A percentile compares a stretch with the other conserved stretches of the same genome.
Conservation (phyloP, 768 basidiomycete genomes). For the Baorangia bicolor region DNA sequence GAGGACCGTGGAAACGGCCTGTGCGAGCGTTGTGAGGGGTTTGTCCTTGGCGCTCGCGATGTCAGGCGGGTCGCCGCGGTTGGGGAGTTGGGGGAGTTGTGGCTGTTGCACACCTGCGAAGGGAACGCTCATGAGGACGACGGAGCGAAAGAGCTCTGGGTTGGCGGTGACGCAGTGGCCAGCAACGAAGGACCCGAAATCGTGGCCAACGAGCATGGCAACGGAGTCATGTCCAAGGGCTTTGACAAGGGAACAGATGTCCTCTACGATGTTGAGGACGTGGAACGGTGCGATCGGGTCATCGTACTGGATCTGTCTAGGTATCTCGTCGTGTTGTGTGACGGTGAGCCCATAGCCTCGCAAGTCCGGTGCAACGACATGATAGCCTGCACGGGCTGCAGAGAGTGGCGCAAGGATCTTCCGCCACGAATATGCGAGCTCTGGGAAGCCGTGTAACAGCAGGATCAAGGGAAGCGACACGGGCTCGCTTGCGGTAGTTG, state of each 20-base stretch:
- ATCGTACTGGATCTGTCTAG: constrained; percentile 36
- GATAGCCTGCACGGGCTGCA: constrained; percentile 43
- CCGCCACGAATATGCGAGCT: constrained; percentile 65
- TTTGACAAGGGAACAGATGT: constrained; percentile 50
- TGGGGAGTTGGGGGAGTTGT: constrained; percentile 6
- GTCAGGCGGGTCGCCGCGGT: constrained; percentile 2
- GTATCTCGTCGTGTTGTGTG: constrained; percentile 24
- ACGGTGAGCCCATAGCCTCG: constrained; percentile 50
- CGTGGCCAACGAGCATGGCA: constrained; percentile 57
- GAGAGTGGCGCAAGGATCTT: constrained; percentile 53
- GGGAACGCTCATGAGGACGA: constrained; percentile 61
- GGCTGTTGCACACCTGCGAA: constrained; percentile 47
- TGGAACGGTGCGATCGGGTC: constrained; percentile 53
- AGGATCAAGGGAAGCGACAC: constrained; percentile 46
- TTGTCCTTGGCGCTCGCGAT: constrained; percentile 1
- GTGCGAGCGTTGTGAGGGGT: constrained; percentile 7
- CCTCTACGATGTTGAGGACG: constrained; percentile 49
- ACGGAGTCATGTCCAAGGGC: constrained; percentile 49
- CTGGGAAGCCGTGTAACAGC: constrained; percentile 67
- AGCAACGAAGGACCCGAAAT: constrained; percentile 56
- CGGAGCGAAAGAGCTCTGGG: constrained; percentile 54
- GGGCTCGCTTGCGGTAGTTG: constrained; percentile 18
- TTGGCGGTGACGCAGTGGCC: constrained; percentile 52
- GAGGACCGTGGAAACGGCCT: constrained; percentile 26
- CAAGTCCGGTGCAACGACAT: constrained; percentile 63